phyloP scores from a whole-genome alignment of 129 eudicot genomes.

The Arctium minus region DNA sequence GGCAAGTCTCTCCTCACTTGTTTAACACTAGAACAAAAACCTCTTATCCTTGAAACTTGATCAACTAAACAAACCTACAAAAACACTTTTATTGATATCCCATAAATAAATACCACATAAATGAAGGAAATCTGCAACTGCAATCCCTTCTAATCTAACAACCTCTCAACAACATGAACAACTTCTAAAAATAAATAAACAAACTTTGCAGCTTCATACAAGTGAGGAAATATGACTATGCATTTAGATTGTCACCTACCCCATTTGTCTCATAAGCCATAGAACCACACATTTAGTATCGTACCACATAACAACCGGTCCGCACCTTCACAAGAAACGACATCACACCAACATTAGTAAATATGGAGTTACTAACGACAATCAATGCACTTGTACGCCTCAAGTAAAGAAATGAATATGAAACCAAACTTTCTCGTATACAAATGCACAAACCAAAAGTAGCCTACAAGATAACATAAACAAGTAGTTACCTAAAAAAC shows the following conservation, averaged over 20 bases:
- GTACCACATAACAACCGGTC: constrained; percentile 1
- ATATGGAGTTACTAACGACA: neutral
- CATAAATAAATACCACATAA: neutral
- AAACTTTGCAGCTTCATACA: constrained; percentile 22
- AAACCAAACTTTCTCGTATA: constrained; percentile 2
- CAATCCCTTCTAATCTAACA: constrained; percentile 17
- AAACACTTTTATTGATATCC: neutral
- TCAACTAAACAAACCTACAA: neutral
- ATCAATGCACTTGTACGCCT: neutral
- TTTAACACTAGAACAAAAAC: neutral
- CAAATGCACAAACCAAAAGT: neutral
- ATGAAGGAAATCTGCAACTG: neutral
- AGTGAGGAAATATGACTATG: constrained; percentile 13
- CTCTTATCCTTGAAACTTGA: neutral
- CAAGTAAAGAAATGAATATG: neutral
- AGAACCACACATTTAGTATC: constrained; percentile 1
- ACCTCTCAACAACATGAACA: constrained; percentile 10
- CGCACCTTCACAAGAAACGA: constrained; percentile 3
- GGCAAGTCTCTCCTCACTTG: no score
- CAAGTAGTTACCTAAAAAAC: neutral
- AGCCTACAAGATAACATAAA: neutral
- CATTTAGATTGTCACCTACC: constrained; percentile 11
- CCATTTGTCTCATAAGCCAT: constrained; percentile 22
- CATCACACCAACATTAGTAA: constrained; percentile 6
- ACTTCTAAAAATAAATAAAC: neutral